Conservation (phyloP, 2,329 filamentous ascomycete genomes). For the Coleophoma cylindrospora region DNA sequence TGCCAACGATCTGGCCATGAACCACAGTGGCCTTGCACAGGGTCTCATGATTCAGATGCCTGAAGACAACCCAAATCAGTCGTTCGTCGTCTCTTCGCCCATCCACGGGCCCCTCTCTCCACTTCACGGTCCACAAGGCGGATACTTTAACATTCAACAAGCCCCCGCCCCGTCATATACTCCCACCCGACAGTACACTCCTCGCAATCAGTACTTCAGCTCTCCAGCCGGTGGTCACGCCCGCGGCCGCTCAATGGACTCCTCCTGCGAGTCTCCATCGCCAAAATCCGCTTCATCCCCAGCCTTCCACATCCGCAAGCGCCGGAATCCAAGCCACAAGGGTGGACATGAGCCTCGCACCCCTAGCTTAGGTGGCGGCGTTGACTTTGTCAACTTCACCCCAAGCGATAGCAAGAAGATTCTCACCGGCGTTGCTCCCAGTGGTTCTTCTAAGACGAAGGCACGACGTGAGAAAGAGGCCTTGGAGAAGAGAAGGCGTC, state of each 20-base stretch:
- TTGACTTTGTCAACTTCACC: conserved; percentile 87
- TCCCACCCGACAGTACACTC: neutral
- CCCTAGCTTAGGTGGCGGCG: conserved; percentile 28
- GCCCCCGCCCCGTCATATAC: conserved; percentile 3
- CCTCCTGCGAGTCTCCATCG: conserved; percentile 9
- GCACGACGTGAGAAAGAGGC: conserved; percentile 87
- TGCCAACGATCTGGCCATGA: conserved; percentile 11
- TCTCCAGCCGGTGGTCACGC: conserved; percentile 1
- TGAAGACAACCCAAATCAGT: conserved; percentile 6
- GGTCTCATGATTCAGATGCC: conserved; percentile 26
- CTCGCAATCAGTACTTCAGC: neutral
- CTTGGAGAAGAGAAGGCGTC: conserved; percentile 63
- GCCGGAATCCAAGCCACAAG: conserved; percentile 12
- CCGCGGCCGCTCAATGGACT: conserved; percentile 5
- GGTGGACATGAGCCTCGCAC: conserved; percentile 25
- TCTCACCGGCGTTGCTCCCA: conserved; percentile 85
- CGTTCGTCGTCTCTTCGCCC: conserved; percentile 13
- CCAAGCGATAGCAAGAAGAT: conserved; percentile 73
- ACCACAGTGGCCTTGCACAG: conserved; percentile 9
- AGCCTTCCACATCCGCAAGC: conserved; percentile 19
- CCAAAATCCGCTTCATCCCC: conserved; percentile 4
- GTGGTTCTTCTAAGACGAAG: conserved; percentile 89
- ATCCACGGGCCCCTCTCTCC: neutral
- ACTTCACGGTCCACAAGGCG: conserved; percentile 9
- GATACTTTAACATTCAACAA: conserved; percentile 8